Evolutionary conservation across 768 basidiomycete species (phyloP).

Genomic region (Suillus discolor): DNA sequence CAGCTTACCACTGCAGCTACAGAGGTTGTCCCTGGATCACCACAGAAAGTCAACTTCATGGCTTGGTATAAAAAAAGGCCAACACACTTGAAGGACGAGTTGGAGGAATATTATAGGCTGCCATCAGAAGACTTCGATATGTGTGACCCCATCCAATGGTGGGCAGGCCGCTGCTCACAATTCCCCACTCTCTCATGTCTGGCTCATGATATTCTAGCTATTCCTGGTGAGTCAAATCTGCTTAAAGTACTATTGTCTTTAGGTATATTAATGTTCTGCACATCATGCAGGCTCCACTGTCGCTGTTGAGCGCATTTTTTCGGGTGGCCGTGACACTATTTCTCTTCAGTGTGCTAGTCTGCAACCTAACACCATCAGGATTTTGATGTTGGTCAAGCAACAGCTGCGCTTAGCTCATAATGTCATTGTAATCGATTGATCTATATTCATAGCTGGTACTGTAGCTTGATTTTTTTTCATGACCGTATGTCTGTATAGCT

Average conservation of each 20-base stretch:
- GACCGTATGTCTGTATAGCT: too few relatives aligned
- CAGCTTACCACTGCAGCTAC: neutral
- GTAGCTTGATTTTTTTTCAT: too few relatives aligned
- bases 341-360: neutral
- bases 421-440: too few relatives aligned
- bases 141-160: neutral
- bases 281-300: too few relatives aligned
- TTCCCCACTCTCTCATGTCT: neutral
- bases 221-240: neutral
- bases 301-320: neutral
- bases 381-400: too few relatives aligned
- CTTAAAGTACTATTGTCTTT: neutral
- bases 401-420: too few relatives aligned
- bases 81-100: neutral
- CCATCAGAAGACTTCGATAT: neutral
- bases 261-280: too few relatives aligned
- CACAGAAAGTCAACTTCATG: neutral
- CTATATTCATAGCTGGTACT: too few relatives aligned
- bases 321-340: neutral
- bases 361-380: too few relatives aligned
- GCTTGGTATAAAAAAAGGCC: neutral
- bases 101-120: neutral
- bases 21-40: neutral
- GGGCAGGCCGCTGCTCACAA: neutral
- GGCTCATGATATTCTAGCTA: neutral